These are phyloP conservation scores for Nicotiana benthamiana DNA, from an alignment of 257 asterid genomes.

Conservation along the genomic window DNA sequence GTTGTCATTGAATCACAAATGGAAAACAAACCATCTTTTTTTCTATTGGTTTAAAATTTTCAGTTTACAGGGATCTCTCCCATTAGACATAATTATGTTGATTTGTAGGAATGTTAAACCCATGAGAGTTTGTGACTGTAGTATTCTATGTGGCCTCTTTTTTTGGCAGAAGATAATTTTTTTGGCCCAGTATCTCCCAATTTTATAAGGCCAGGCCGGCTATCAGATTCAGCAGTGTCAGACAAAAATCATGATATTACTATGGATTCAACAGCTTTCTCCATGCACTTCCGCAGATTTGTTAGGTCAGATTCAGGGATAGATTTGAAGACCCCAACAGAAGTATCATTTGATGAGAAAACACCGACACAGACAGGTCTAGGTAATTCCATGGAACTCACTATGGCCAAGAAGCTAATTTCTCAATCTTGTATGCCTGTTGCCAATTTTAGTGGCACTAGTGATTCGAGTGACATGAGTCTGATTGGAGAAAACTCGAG, in stretches of 20 bases:
- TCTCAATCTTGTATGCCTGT: constrained; percentile 24
- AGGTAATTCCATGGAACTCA: constrained; percentile 60
- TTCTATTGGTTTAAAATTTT: not conserved
- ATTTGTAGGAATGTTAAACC: constrained; percentile 4
- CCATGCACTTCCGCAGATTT: constrained; percentile 90
- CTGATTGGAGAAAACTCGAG: constrained; percentile 54
- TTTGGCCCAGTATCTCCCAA: constrained; percentile 94
- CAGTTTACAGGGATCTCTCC: not conserved
- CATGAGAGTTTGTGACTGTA: not conserved
- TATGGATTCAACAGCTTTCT: constrained; percentile 95
- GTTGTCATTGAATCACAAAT: not conserved
- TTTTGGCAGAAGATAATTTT: constrained; percentile 68
- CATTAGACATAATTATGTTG: not conserved
- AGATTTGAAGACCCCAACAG: constrained; percentile 73
- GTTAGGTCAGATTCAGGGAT: constrained; percentile 77
- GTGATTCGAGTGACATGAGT: constrained; percentile 81
- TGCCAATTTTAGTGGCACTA: constrained; percentile 35
- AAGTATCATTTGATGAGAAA: constrained; percentile 56
- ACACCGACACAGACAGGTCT: constrained; percentile 39
- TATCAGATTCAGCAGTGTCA: constrained; percentile 78
- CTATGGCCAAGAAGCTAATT: constrained; percentile 36
- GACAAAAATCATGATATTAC: constrained; percentile 77
- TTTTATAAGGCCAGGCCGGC: constrained; percentile 72
- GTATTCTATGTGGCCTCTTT: constrained; percentile 14
- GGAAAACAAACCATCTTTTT: not conserved